Evolutionary conservation across 2,329 filamentous ascomycete genomes (phyloP).

Genomic region (Neoarthrinium moseri): DNA sequence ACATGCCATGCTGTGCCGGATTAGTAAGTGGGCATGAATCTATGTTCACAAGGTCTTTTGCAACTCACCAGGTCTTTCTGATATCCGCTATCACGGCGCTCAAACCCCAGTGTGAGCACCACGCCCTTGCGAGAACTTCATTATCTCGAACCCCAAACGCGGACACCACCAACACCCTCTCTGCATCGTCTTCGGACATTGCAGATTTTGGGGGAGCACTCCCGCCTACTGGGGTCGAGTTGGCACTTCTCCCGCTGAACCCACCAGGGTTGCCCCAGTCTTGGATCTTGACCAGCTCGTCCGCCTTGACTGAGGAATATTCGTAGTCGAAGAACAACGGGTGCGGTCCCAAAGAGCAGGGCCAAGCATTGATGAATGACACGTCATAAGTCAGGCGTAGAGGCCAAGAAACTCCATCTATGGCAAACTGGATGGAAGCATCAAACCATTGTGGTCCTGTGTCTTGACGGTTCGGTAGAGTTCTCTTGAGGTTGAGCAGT

Average conservation of each 20-base stretch:
- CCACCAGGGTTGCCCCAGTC: conserved; percentile 57
- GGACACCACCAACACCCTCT: conserved; percentile 69
- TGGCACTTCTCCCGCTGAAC: conserved; percentile 13
- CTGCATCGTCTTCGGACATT: conserved; percentile 48
- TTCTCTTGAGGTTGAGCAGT: conserved; percentile 56
- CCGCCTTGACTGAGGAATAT: conserved; percentile 57
- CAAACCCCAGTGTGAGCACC: conserved; percentile 75
- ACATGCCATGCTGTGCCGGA: conserved; percentile 59
- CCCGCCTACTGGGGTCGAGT: conserved; percentile 20
- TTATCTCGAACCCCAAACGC: conserved; percentile 73
- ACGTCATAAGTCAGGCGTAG: conserved; percentile 63
- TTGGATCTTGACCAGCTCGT: conserved; percentile 63
- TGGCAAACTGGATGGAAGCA: conserved; percentile 62
- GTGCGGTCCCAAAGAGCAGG: conserved; percentile 63
- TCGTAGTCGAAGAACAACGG: conserved; percentile 72
- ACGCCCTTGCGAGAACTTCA: conserved; percentile 72
- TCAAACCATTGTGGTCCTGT: conserved; percentile 51
- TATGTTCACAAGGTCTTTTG: neutral
- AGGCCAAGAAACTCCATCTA: conserved; percentile 63
- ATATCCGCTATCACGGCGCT: conserved; percentile 70
- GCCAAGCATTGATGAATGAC: conserved; percentile 64
- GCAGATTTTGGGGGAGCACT: conserved; percentile 16
- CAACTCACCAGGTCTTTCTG: conserved; percentile 62
- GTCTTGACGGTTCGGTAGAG: conserved; percentile 31
- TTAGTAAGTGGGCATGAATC: conserved; percentile 12